Percentiles rank a stretch among this genome's conserved stretches.
phyloP scores from a whole-genome alignment of 2,329 filamentous ascomycete species.

The Trichoderma citrinoviride region DNA sequence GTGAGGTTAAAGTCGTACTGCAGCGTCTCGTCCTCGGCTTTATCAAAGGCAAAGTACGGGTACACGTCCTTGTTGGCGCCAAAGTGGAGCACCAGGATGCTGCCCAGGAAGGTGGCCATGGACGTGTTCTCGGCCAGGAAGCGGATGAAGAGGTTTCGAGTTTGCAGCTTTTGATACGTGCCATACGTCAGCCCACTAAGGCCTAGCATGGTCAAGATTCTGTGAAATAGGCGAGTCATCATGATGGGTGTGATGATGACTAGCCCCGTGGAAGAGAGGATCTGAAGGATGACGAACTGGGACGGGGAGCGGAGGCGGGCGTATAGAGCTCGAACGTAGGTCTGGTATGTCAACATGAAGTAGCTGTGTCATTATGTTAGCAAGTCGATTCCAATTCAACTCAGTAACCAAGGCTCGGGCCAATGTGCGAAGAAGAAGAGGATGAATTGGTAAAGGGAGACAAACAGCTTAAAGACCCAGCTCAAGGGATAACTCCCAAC shows the following conservation, averaged over 20 bases:
- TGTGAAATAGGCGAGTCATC: slow-evolving; percentile 60
- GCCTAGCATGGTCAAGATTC: slow-evolving; percentile 50
- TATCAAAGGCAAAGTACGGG: slow-evolving; percentile 66
- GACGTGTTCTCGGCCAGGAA: slow-evolving; percentile 65
- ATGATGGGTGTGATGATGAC: slow-evolving; percentile 63
- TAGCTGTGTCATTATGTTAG: slow-evolving; percentile 43
- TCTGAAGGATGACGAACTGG: slow-evolving; percentile 64
- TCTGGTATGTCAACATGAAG: slow-evolving; percentile 68
- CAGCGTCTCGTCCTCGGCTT: slow-evolving; percentile 42
- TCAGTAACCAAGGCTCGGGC: no score
- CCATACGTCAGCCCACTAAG: slow-evolving; percentile 59
- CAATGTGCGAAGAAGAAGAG: not conserved
- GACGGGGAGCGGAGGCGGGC: slow-evolving; percentile 63
- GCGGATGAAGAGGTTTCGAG: slow-evolving; percentile 65
- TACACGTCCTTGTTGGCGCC: slow-evolving; percentile 66
- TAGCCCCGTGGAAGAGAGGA: slow-evolving; percentile 60
- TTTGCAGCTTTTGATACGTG: slow-evolving; percentile 64
- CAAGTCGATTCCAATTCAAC: no score
- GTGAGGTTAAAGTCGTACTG: slow-evolving; percentile 62
- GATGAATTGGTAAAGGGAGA: slow-evolving; percentile 15
- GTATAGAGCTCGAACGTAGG: slow-evolving; percentile 67
- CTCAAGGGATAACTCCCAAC: slow-evolving; percentile 69
- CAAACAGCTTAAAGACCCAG: slow-evolving; percentile 68
- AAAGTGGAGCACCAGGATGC: slow-evolving; percentile 64
- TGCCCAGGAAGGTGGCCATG: slow-evolving; percentile 66